Evolutionary conservation across 2,329 filamentous ascomycete genomes (phyloP).

Genomic region (Pestalotiopsis sp.): DNA sequence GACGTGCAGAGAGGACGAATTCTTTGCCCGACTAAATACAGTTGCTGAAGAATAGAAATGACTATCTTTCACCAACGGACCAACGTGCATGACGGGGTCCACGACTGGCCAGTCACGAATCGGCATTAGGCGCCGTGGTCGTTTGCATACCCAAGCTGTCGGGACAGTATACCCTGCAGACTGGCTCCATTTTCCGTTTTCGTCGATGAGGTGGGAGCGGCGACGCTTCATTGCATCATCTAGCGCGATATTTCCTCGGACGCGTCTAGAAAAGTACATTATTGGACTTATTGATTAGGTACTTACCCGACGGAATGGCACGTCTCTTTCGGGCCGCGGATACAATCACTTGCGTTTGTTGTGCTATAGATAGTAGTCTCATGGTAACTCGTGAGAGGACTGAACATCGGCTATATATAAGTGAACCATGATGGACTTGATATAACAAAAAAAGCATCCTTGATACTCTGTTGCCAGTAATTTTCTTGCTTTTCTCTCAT

Average conservation of each 20-base stretch:
- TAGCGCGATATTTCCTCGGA: neutral
- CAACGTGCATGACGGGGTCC: neutral
- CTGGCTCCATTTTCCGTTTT: neutral
- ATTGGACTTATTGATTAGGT: neutral
- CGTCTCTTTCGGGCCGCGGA: neutral
- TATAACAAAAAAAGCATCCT: no score
- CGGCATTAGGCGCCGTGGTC: neutral
- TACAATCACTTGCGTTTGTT: neutral
- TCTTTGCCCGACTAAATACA: neutral
- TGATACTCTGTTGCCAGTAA: no score
- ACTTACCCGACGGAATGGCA: neutral
- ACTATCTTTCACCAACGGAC: neutral
- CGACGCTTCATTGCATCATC: neutral
- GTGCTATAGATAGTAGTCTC: neutral
- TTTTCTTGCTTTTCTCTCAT: no score
- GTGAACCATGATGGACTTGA: no score
- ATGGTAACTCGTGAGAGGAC: no score
- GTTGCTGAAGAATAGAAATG: neutral
- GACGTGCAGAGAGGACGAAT: neutral
- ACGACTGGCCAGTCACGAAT: neutral
- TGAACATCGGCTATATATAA: no score
- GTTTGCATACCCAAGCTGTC: neutral
- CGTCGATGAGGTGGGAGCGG: neutral
- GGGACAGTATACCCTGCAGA: neutral
- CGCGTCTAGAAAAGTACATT: neutral